Conservation (phyloP, 2,329 filamentous ascomycete species). For the Fusarium sp. region DNA sequence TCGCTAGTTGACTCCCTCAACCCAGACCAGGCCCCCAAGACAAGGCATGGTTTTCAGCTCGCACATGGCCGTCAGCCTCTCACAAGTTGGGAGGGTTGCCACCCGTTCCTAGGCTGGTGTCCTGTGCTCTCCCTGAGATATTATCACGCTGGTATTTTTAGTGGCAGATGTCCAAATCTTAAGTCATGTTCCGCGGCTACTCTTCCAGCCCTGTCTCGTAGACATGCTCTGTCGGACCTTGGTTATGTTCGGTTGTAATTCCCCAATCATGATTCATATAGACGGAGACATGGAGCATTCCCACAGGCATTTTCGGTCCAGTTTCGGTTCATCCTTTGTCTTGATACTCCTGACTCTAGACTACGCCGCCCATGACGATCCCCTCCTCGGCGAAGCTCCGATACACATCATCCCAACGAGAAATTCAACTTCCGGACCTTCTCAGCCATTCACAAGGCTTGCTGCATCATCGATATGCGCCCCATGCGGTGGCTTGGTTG, state of each 20-base stretch:
- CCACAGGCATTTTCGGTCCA: conserved; percentile 6
- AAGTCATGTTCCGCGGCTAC: conserved; percentile 6
- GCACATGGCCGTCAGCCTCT: conserved; percentile 11
- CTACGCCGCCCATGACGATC: background rate
- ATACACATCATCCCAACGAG: background rate
- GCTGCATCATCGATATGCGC: background rate
- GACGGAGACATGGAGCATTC: conserved; percentile 32
- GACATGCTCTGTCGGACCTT: conserved; percentile 17
- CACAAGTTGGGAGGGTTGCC: background rate
- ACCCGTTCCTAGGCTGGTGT: background rate
- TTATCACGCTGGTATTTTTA: background rate
- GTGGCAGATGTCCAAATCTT: background rate
- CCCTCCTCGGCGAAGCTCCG: conserved; percentile 32
- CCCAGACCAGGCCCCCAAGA: conserved; percentile 5
- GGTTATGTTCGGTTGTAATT: conserved; percentile 31
- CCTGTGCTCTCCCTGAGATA: background rate
- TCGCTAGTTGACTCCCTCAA: conserved; percentile 6
- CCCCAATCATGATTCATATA: conserved; percentile 3
- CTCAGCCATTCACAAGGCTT: background rate
- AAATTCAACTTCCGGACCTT: background rate
- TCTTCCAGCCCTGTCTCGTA: conserved; percentile 6
- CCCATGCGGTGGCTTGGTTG: background rate
- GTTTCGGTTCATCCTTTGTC: conserved; percentile 1
- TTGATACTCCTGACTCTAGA: conserved; percentile 6
- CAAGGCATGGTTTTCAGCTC: conserved; percentile 24